A percentile compares a stretch with the other conserved stretches of the same genome.
These are phyloP conservation scores for Brassica juncea DNA, from an alignment of 345 rosid species.

Conservation along the genomic window DNA sequence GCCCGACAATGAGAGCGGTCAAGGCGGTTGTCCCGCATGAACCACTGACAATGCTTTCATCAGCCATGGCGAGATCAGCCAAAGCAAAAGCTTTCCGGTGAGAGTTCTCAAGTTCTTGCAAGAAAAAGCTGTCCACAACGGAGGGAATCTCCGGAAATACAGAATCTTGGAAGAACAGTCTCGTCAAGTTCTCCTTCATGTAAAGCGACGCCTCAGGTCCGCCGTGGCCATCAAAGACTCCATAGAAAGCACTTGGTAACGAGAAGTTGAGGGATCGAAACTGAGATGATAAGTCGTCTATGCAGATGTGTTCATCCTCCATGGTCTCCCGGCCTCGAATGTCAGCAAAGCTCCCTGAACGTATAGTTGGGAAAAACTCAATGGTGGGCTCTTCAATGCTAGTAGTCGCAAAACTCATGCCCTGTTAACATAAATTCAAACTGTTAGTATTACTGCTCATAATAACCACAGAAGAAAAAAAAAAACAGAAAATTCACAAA, in stretches of 20 bases:
- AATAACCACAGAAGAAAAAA: neutral
- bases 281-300: constrained; percentile 59
- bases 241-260: constrained; percentile 66
- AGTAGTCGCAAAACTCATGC: constrained; percentile 23
- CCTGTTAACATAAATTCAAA: neutral
- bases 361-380: constrained; percentile 55
- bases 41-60: constrained; percentile 48
- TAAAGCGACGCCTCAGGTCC: constrained; percentile 73
- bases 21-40: constrained; percentile 91
- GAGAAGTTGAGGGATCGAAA: constrained; percentile 46
- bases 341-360: constrained; percentile 83
- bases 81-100: constrained; percentile 65
- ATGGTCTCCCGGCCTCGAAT: constrained; percentile 60
- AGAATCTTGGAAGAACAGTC: constrained; percentile 75
- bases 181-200: constrained; percentile 77
- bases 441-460: neutral
- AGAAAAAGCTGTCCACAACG: constrained; percentile 23
- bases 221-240: constrained; percentile 91
- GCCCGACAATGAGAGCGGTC: constrained; percentile 80
- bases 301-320: constrained; percentile 89
- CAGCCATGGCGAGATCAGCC: constrained; percentile 73
- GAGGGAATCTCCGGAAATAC: constrained; percentile 55
- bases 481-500: neutral
- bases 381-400: constrained; percentile 20
- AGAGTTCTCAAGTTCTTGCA: constrained; percentile 61